Conservation (phyloP, 2,329 filamentous ascomycete genomes). For the Calonectria henricotiae region DNA sequence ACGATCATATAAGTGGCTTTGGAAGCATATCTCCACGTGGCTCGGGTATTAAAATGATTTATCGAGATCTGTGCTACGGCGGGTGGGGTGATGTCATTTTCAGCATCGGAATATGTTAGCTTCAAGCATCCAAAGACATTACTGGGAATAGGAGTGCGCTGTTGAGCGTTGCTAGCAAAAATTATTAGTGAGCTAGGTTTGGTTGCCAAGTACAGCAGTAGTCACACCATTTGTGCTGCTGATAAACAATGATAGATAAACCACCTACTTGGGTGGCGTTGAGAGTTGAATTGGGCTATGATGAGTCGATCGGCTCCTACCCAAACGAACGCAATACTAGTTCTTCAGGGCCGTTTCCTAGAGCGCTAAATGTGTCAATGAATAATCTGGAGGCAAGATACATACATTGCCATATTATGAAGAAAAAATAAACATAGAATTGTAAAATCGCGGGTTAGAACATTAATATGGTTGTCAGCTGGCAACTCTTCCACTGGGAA, state of each 20-base stretch:
- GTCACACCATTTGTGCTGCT: too few relatives aligned
- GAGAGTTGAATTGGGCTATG: background rate
- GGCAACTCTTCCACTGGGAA: background rate
- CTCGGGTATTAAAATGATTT: background rate
- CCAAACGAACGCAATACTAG: background rate
- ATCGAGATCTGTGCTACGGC: background rate
- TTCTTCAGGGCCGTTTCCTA: background rate
- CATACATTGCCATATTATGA: background rate
- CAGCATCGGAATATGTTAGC: too few relatives aligned
- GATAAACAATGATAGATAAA: too few relatives aligned
- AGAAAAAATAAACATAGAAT: background rate
- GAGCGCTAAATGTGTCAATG: background rate
- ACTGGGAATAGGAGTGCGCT: too few relatives aligned
- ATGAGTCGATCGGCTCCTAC: too few relatives aligned
- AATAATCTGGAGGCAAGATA: too few relatives aligned
- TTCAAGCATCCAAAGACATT: too few relatives aligned
- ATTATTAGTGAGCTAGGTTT: too few relatives aligned
- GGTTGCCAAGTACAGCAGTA: too few relatives aligned
- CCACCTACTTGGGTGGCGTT: background rate
- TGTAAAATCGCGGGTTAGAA: background rate
- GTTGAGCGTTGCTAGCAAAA: too few relatives aligned
- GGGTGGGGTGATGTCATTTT: too few relatives aligned
- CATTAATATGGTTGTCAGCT: background rate
- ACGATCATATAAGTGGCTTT: background rate
- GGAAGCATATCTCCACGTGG: background rate